Evolutionary conservation across 2,329 filamentous ascomycete species (phyloP).

Genomic region (Metarhizium guizhouense): DNA sequence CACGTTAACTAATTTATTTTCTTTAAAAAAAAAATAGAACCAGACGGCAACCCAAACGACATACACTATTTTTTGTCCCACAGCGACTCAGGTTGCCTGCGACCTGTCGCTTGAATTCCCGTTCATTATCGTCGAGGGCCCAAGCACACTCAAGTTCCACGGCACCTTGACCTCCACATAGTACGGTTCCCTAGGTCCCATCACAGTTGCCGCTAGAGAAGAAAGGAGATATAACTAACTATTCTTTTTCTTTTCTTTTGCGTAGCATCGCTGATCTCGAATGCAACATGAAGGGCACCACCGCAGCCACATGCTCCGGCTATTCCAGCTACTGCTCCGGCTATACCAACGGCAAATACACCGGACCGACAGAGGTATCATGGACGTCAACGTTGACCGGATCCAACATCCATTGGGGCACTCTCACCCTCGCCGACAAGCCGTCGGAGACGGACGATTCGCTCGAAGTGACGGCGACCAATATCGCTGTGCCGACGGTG

Average conservation of each 20-base stretch:
- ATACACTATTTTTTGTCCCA: conserved; percentile 40
- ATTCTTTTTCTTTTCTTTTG: background rate
- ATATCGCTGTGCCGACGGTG: conserved; percentile 6
- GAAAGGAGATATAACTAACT: background rate
- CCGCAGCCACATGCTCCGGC: conserved; percentile 37
- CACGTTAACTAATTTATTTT: background rate
- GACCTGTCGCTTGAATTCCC: conserved; percentile 36
- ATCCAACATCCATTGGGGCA: conserved; percentile 33
- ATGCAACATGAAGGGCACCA: conserved; percentile 32
- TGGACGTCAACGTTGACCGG: conserved; percentile 37
- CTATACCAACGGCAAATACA: conserved; percentile 27
- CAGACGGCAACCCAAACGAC: conserved; percentile 27
- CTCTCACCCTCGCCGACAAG: conserved; percentile 31
- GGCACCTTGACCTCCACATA: conserved; percentile 33
- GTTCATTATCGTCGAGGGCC: conserved; percentile 37
- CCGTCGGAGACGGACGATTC: conserved; percentile 22
- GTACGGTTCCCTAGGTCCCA: conserved; percentile 19
- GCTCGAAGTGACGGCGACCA: conserved; percentile 15
- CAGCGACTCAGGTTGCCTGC: conserved; percentile 30
- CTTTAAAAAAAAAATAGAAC: conserved; percentile 23
- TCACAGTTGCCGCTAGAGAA: background rate
- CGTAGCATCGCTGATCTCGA: conserved; percentile 33
- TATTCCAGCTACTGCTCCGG: conserved; percentile 34
- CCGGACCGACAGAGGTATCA: conserved; percentile 32
- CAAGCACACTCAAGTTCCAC: conserved; percentile 33